These are phyloP conservation scores for Vigna trinervia DNA, from an alignment of 306 rosid species.

Conservation along the genomic window DNA sequence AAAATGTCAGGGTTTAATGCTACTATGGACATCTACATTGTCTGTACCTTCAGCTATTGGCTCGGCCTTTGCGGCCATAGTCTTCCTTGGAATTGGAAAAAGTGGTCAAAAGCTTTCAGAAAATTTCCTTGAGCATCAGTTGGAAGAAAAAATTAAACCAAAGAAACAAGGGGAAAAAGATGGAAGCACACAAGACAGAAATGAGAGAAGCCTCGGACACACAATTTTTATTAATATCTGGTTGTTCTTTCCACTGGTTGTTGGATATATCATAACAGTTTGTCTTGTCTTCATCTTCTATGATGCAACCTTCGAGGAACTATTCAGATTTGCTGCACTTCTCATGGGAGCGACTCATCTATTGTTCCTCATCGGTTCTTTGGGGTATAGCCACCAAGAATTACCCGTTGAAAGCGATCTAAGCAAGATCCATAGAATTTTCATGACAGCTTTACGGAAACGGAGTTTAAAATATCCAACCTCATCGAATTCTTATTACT, in stretches of 20 bases:
- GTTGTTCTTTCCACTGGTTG: background rate
- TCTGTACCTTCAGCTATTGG: no score
- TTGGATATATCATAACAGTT: background rate
- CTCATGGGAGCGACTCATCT: background rate
- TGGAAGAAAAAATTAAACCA: background rate
- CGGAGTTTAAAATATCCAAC: background rate
- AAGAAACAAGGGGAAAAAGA: no score
- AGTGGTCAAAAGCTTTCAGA: background rate
- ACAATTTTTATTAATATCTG: no score
- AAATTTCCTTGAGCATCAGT: background rate
- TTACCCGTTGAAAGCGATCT: background rate
- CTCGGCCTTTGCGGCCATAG: background rate
- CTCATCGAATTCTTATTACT: background rate
- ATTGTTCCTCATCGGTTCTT: background rate
- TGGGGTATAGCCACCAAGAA: background rate
- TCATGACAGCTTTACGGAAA: background rate
- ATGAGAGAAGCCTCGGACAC: no score
- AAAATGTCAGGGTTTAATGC: background rate
- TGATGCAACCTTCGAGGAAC: rapidly evolving
- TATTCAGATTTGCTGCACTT: background rate
- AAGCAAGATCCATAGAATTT: background rate
- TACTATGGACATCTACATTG: background rate
- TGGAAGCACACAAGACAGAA: no score
- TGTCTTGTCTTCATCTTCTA: no score
- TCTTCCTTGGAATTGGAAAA: background rate